phyloP scores from a whole-genome alignment of 2,329 filamentous ascomycete genomes.

The Aspergillus sp. region DNA sequence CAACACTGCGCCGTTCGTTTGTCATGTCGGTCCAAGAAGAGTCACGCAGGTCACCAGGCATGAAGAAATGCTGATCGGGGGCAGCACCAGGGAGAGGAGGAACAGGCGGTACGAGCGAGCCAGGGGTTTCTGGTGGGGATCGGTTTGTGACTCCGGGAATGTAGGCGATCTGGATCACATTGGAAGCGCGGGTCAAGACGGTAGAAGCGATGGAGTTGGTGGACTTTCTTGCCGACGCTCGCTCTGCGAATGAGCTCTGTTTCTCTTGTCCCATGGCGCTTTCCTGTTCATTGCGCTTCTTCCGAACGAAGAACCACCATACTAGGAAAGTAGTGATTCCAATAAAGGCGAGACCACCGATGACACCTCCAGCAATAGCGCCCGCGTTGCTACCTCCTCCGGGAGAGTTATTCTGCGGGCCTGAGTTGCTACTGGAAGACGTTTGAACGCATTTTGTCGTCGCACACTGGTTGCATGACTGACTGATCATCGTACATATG shows the following conservation, averaged over 20 bases:
- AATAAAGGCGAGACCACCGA: conserved; percentile 75
- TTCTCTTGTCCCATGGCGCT: conserved; percentile 45
- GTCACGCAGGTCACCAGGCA: conserved; percentile 83
- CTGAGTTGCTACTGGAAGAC: conserved; percentile 26
- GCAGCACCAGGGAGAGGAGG: conserved; percentile 74
- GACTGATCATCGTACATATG: conserved; percentile 56
- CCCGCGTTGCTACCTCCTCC: conserved; percentile 63
- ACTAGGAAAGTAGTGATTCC: conserved; percentile 72
- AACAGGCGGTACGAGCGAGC: conserved; percentile 80
- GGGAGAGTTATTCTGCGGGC: conserved; percentile 8
- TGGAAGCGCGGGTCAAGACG: conserved; percentile 90
- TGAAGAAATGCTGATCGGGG: conserved; percentile 85
- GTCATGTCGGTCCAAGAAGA: conserved; percentile 83
- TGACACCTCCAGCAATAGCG: conserved; percentile 84
- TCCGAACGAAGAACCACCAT: conserved; percentile 84
- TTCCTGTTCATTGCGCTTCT: conserved; percentile 59
- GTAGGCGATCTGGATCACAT: conserved; percentile 99
- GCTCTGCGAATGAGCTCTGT: conserved; percentile 47
- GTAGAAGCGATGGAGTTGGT: conserved; percentile 95
- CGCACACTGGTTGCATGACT: conserved; percentile 58
- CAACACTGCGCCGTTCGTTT: conserved; percentile 47
- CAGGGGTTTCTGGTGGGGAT: conserved; percentile 76
- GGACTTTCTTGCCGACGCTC: conserved; percentile 63
- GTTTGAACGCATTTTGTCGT: conserved; percentile 51
- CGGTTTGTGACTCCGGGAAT: conserved; percentile 96